Percentiles rank a stretch among this genome's conserved stretches.
phyloP scores from a whole-genome alignment of 2,329 filamentous ascomycete genomes.

The Bimuria novae-zelandiae region DNA sequence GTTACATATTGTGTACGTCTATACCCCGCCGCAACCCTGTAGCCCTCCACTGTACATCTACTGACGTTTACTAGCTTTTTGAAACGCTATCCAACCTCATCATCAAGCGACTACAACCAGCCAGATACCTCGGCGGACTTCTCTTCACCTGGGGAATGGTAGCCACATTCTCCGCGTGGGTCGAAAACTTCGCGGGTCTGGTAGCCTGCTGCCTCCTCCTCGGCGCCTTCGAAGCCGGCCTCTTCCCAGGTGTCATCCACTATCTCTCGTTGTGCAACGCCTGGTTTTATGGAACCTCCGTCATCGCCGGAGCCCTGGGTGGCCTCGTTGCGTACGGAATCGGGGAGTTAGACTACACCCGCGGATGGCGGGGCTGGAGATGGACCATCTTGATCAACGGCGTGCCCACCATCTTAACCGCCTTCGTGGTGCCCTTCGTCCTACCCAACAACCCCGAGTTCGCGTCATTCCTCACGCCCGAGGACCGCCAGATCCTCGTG shows the following conservation, averaged over 20 bases:
- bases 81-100: conserved; percentile 55
- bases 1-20: conserved; percentile 9
- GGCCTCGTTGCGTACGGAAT: conserved; percentile 37
- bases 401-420: conserved; percentile 38
- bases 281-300: conserved; percentile 59
- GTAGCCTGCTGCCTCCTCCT: conserved; percentile 34
- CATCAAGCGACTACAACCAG: conserved; percentile 49
- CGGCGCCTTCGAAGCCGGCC: conserved; percentile 35
- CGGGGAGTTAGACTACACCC: conserved; percentile 28
- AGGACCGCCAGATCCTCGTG: conserved; percentile 28
- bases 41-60: conserved; percentile 50
- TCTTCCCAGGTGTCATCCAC: conserved; percentile 33
- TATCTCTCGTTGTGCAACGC: conserved; percentile 54
- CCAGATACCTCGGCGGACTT: conserved; percentile 28
- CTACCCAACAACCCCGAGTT: conserved; percentile 54
- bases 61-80: conserved; percentile 51
- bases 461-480: conserved; percentile 38
- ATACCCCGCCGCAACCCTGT: conserved; percentile 55
- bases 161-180: conserved; percentile 28
- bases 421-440: conserved; percentile 54
- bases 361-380: conserved; percentile 28
- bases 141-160: conserved; percentile 32
- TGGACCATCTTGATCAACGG: conserved; percentile 43
- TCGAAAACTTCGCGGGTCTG: conserved; percentile 32
- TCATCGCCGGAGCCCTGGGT: conserved; percentile 60